These are phyloP conservation scores for Tieghemostelium lacteum DNA, from an alignment of 78 protist species.

Conservation along the genomic window DNA sequence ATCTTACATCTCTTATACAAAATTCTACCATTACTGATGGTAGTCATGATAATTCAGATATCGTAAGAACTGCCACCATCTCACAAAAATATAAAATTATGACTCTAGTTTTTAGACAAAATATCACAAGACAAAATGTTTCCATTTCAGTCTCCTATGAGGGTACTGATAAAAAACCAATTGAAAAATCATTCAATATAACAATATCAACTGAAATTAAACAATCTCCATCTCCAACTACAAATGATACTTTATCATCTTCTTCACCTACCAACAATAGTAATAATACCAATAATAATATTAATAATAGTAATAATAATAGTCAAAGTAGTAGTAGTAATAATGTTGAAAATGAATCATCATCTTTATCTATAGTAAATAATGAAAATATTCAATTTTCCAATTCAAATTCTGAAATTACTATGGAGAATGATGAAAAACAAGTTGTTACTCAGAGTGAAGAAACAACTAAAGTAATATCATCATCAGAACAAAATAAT, in stretches of 20 bases:
- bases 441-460: neutral
- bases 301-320: constrained; percentile 2
- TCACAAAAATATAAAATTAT: constrained; percentile 84
- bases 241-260: neutral
- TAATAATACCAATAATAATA: constrained; percentile 3
- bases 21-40: constrained; percentile 60
- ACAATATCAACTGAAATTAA: constrained; percentile 37
- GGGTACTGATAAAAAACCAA: neutral
- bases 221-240: neutral
- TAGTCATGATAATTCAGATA: constrained; percentile 60
- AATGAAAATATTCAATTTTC: too few species aligned
- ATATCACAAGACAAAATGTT: constrained; percentile 25
- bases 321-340: neutral
- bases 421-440: too few species aligned
- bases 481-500: too few species aligned
- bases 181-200: constrained; percentile 34
- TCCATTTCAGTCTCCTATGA: constrained; percentile 44
- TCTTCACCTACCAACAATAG: neutral
- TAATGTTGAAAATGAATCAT: neutral
- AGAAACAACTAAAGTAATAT: neutral
- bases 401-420: too few species aligned
- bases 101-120: constrained; percentile 79
- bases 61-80: constrained; percentile 84
- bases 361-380: too few species aligned
- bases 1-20: constrained; percentile 53